A percentile compares a stretch with the other conserved stretches of the same genome.
phyloP scores from a whole-genome alignment of 176 grass and related monocot genomes.

The Ampelocalamus luodianensis region DNA sequence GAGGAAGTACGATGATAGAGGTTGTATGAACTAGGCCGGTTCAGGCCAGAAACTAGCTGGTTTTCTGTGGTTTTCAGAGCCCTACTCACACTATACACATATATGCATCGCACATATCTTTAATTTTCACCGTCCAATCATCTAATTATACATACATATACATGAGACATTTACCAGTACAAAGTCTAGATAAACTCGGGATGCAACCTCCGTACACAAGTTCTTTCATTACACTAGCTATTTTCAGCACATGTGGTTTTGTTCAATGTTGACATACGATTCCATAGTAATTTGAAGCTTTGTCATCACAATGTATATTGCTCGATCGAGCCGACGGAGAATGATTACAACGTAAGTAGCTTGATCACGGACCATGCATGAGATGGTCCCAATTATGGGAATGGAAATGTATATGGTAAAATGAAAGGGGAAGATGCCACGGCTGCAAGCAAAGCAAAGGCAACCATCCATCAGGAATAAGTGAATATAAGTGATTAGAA shows the following conservation, averaged over 20 bases:
- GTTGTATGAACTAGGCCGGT: no score
- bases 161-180: no score
- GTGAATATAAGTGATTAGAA: constrained; percentile 11
- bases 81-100: no score
- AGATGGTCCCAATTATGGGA: background rate
- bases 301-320: background rate
- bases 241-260: background rate
- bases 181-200: no score
- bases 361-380: background rate
- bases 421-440: constrained; percentile 46
- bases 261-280: background rate
- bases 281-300: background rate
- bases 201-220: background rate
- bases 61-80: background rate
- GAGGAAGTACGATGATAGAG: no score
- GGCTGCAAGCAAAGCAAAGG: constrained; percentile 48
- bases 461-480: background rate
- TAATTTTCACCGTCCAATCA: background rate
- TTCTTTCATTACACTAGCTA: no score
- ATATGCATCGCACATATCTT: background rate
- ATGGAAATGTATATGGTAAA: background rate
- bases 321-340: background rate
- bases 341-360: background rate
- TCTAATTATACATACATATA: background rate
- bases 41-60: background rate